Evolutionary conservation across 306 rosid species (phyloP).

Genomic region (Vigna reflexopilosa): DNA sequence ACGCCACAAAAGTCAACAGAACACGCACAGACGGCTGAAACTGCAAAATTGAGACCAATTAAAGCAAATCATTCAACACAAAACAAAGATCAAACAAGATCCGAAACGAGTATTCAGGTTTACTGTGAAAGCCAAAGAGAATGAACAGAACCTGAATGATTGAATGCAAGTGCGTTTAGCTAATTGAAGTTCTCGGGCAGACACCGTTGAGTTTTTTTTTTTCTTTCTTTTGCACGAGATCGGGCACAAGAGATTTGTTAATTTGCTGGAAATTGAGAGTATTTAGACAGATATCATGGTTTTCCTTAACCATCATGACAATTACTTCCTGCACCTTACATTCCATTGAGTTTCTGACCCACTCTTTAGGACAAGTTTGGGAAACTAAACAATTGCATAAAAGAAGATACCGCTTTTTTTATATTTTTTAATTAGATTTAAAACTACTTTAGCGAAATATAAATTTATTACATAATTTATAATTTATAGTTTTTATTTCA

Average conservation of each 20-base stretch:
- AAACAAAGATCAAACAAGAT: slow-evolving; percentile 22
- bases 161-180: neutral
- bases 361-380: too few species aligned
- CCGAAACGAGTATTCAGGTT: neutral
- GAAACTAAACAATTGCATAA: too few species aligned
- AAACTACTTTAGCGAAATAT: too few species aligned
- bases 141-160: slow-evolving; percentile 34
- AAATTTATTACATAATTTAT: too few species aligned
- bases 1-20: slow-evolving; percentile 33
- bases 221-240: neutral
- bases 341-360: too few species aligned
- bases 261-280: slow-evolving; percentile 24
- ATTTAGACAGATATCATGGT: neutral
- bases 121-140: neutral
- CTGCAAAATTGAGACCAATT: slow-evolving; percentile 23
- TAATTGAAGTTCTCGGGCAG: neutral
- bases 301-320: too few species aligned
- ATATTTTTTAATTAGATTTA: too few species aligned
- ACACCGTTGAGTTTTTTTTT: neutral
- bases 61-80: neutral
- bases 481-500: too few species aligned
- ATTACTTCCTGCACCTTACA: too few species aligned
- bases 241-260: neutral
- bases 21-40: neutral
- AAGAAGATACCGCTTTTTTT: too few species aligned